These are phyloP conservation scores for Aspergillus asperescens DNA, from an alignment of 495 filamentous ascomycete genomes.

Conservation along the genomic window DNA sequence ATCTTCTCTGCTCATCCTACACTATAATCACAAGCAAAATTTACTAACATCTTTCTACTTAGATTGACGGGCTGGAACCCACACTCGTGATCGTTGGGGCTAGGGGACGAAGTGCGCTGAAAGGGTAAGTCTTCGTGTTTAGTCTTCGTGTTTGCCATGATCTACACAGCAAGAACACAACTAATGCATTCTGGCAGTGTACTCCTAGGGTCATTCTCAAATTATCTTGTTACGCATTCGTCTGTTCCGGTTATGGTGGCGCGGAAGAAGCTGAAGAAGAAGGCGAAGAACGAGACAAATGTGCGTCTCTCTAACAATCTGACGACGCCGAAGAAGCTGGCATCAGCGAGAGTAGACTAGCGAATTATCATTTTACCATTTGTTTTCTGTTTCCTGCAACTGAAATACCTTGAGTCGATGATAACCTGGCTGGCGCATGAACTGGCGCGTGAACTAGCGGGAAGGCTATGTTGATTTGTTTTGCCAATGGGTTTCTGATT, in stretches of 20 bases:
- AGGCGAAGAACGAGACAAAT: slow-evolving; percentile 61
- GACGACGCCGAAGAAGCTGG: slow-evolving; percentile 56
- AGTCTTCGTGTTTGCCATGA: background rate
- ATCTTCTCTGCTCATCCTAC: no score
- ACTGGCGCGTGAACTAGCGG: background rate
- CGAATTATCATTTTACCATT: slow-evolving; percentile 2
- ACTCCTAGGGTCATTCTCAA: slow-evolving; percentile 90
- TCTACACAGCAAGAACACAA: background rate
- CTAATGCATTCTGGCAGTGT: slow-evolving; percentile 50
- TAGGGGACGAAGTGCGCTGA: slow-evolving; percentile 81
- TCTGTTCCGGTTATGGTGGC: slow-evolving; percentile 96
- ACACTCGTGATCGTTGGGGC: slow-evolving; percentile 93
- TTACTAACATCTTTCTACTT: slow-evolving; percentile 9
- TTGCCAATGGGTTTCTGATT: background rate
- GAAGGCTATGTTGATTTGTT: background rate
- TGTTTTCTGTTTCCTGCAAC: slow-evolving; percentile 13
- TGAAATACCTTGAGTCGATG: slow-evolving; percentile 3
- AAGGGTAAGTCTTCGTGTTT: slow-evolving; percentile 60
- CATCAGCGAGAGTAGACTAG: slow-evolving; percentile 61
- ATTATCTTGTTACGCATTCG: slow-evolving; percentile 92
- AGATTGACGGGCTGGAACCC: slow-evolving; percentile 86
- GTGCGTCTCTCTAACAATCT: slow-evolving; percentile 69
- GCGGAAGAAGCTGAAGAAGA: slow-evolving; percentile 69
- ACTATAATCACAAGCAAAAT: no score
- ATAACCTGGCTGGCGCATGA: slow-evolving; percentile 7